Evolutionary conservation across 345 rosid genomes (phyloP).

Genomic region (Populus nigra): DNA sequence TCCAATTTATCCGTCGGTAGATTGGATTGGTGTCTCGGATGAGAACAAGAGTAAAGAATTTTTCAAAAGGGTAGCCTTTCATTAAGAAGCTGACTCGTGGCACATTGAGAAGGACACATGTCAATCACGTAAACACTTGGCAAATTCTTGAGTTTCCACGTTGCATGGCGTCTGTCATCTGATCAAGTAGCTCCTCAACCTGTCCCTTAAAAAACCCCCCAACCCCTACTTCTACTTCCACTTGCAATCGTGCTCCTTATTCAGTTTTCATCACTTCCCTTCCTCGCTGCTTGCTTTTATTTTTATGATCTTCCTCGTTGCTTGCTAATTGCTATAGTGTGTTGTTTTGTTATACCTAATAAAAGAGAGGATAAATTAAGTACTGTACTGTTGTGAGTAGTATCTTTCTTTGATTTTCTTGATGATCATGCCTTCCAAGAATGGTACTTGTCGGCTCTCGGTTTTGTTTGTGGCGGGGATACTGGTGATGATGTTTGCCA

Average conservation of each 20-base stretch:
- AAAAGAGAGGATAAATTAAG: too few relatives aligned
- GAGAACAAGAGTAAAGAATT: too few relatives aligned
- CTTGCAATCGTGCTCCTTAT: too few relatives aligned
- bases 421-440: constrained; percentile 22
- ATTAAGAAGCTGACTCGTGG: constrained; percentile 17
- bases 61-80: not conserved
- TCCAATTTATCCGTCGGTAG: too few relatives aligned
- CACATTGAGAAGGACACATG: not conserved
- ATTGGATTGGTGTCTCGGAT: too few relatives aligned
- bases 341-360: too few relatives aligned
- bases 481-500: not conserved
- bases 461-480: constrained; percentile 7
- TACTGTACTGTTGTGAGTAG: too few relatives aligned
- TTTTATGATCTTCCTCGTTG: too few relatives aligned
- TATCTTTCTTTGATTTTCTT: not conserved
- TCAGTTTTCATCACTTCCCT: too few relatives aligned
- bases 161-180: not conserved
- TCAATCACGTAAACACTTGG: not conserved
- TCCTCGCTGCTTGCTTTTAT: too few relatives aligned
- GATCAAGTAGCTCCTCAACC: not conserved
- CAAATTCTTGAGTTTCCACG: constrained; percentile 12
- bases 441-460: constrained; percentile 13
- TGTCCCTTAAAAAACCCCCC: not conserved
- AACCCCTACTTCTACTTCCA: too few relatives aligned
- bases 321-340: too few relatives aligned